Evolutionary conservation across 2,329 filamentous ascomycete genomes (phyloP).

Genomic region (Reticulascus tulasneorum): DNA sequence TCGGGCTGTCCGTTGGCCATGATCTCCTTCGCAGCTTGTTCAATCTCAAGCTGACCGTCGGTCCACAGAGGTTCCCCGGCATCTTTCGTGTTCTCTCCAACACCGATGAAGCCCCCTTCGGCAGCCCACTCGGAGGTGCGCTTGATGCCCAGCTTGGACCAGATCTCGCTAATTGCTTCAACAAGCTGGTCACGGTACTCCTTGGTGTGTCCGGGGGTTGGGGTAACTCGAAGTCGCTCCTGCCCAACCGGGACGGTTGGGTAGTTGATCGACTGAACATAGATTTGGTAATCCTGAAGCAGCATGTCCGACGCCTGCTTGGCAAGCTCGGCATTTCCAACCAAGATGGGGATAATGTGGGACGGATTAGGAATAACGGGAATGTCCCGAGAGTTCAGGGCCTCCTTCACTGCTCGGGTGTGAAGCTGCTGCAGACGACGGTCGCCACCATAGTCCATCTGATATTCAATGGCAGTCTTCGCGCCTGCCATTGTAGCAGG

Average conservation of each 20-base stretch:
- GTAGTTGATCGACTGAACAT: conserved; percentile 99
- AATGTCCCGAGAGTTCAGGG: conserved; percentile 74
- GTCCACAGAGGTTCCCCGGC: conserved; percentile 81
- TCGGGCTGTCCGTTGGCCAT: conserved; percentile 35
- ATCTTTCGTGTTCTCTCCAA: conserved; percentile 66
- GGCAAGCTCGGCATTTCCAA: conserved; percentile 89
- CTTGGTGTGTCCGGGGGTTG: conserved; percentile 86
- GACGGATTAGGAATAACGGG: conserved; percentile 97
- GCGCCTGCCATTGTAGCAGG: conserved; percentile 97
- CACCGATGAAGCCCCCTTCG: conserved; percentile 90
- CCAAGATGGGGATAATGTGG: conserved; percentile 90
- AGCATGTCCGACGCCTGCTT: conserved; percentile 91
- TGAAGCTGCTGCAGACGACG: conserved; percentile 92
- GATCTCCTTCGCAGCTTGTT: conserved; percentile 61
- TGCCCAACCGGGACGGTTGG: conserved; percentile 97
- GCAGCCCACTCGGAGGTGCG: conserved; percentile 89
- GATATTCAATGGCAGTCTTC: conserved; percentile 87
- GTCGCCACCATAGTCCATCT: conserved; percentile 80
- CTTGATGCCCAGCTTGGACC: conserved; percentile 84
- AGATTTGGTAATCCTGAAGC: conserved; percentile 85
- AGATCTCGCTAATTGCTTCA: conserved; percentile 79
- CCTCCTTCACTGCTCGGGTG: conserved; percentile 89
- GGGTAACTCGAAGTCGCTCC: conserved; percentile 92
- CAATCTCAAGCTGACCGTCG: conserved; percentile 77
- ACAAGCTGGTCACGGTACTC: conserved; percentile 84